A percentile compares a stretch with the other conserved stretches of the same genome.
Conservation (phyloP, 164 flowering plant species). For the Macadamia integrifolia region DNA sequence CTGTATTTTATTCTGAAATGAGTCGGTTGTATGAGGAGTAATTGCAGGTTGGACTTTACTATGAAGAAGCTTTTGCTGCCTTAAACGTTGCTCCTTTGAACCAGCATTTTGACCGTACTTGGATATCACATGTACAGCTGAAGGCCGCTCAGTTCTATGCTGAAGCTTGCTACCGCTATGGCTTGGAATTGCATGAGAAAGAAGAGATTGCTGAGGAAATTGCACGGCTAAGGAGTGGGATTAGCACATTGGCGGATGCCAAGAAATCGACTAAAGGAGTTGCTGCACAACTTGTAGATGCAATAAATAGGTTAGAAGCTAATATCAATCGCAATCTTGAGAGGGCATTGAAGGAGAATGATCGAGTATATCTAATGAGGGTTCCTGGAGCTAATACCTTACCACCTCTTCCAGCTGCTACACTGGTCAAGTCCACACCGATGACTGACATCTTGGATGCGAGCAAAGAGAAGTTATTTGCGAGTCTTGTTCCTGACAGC, state of each 20-base stretch:
- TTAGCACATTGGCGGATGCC: conserved; percentile 57
- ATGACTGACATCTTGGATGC: conserved; percentile 89
- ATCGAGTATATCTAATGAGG: conserved; percentile 96
- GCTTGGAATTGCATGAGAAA: conserved; percentile 88
- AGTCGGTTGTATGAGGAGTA: conserved; percentile 1
- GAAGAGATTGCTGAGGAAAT: conserved; percentile 98
- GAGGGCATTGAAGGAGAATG: conserved; percentile 91
- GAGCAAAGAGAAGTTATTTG: conserved; percentile 88
- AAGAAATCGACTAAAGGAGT: conserved; percentile 84
- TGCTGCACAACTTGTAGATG: conserved; percentile 71
- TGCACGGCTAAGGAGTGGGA: conserved; percentile 75
- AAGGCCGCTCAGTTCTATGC: conserved; percentile 82
- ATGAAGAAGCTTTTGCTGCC: conserved; percentile 86
- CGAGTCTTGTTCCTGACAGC: conserved; percentile 88
- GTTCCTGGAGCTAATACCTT: conserved; percentile 77
- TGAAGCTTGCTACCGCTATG: conserved; percentile 83
- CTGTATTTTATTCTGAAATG: background rate
- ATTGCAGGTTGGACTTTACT: conserved; percentile 71
- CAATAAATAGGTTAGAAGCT: conserved; percentile 63
- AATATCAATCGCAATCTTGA: conserved; percentile 73
- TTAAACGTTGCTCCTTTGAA: conserved; percentile 63
- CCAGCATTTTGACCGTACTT: conserved; percentile 83
- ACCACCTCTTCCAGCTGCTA: conserved; percentile 69
- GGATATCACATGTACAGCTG: conserved; percentile 88
- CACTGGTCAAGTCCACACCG: conserved; percentile 79